phyloP scores from a whole-genome alignment of 2,329 filamentous ascomycete genomes.

The Tolypocladium sp. region DNA sequence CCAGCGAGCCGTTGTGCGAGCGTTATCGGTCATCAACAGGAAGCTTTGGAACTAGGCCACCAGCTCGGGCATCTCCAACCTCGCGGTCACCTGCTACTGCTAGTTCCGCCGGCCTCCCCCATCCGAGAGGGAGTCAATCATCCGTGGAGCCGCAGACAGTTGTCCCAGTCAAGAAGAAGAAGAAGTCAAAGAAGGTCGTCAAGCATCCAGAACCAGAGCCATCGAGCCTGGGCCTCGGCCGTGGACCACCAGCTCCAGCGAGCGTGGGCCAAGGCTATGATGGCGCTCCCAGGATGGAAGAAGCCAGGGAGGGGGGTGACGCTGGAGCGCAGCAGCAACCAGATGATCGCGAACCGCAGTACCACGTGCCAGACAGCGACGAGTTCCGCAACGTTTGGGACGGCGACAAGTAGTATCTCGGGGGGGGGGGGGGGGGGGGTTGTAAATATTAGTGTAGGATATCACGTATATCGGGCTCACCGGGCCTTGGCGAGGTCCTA shows the following conservation, averaged over 20 bases:
- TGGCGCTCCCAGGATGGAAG: slow-evolving; percentile 6
- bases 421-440: not conserved
- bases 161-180: slow-evolving; percentile 27
- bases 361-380: slow-evolving; percentile 26
- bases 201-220: slow-evolving; percentile 24
- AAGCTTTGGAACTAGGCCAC: slow-evolving; percentile 17
- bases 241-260: slow-evolving; percentile 9
- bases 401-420: not conserved
- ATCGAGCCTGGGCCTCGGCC: slow-evolving; percentile 14
- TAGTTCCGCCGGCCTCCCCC: not conserved
- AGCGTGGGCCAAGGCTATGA: slow-evolving; percentile 1
- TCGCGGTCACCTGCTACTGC: slow-evolving; percentile 10
- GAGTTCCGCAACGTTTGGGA: slow-evolving; percentile 39
- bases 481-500: not conserved
- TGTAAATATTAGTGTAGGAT: not conserved
- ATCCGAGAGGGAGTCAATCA: slow-evolving; percentile 1
- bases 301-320: slow-evolving; percentile 6
- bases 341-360: slow-evolving; percentile 10
- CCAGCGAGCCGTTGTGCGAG: slow-evolving; percentile 60
- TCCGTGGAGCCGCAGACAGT: slow-evolving; percentile 14
- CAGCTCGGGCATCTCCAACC: slow-evolving; percentile 12
- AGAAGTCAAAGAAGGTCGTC: slow-evolving; percentile 24
- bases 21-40: slow-evolving; percentile 39
- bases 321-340: slow-evolving; percentile 4
- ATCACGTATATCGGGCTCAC: not conserved